phyloP scores from a whole-genome alignment of 139 green algal species.

The Chlorella vulgaris region DNA sequence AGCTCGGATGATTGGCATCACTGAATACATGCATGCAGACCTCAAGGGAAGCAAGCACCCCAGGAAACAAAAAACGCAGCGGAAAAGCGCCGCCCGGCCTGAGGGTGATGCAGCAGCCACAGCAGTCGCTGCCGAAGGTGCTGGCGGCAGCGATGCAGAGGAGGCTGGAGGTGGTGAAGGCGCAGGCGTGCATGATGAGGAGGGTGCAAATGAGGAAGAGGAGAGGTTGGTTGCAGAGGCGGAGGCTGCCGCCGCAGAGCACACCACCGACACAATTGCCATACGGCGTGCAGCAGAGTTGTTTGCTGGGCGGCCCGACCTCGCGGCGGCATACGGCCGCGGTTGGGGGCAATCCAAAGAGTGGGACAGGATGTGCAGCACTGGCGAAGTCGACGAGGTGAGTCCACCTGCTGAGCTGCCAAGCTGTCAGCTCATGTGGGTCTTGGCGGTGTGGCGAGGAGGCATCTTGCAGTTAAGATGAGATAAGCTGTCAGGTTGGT shows the following conservation, averaged over 20 bases:
- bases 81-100: background rate
- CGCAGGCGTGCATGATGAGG: background rate
- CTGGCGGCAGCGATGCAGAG: background rate
- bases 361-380: slow-evolving; percentile 6
- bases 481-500: too few relatives aligned
- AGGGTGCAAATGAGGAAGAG: background rate
- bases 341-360: slow-evolving; percentile 13
- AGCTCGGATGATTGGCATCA: slow-evolving; percentile 20
- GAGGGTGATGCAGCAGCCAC: background rate
- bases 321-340: slow-evolving; percentile 7
- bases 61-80: too few relatives aligned
- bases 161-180: background rate
- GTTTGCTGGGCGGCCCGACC: background rate
- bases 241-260: background rate
- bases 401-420: too few relatives aligned
- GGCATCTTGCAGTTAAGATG: too few relatives aligned
- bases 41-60: slow-evolving; percentile 29
- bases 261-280: background rate
- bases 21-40: slow-evolving; percentile 6
- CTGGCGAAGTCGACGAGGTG: background rate
- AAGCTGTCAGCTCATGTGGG: too few relatives aligned
- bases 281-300: background rate
- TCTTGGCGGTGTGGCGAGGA: too few relatives aligned
- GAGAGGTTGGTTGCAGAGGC: background rate
- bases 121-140: background rate